Conservation (phyloP, 2,329 filamentous ascomycete species). For the Cercospora nicotianae region DNA sequence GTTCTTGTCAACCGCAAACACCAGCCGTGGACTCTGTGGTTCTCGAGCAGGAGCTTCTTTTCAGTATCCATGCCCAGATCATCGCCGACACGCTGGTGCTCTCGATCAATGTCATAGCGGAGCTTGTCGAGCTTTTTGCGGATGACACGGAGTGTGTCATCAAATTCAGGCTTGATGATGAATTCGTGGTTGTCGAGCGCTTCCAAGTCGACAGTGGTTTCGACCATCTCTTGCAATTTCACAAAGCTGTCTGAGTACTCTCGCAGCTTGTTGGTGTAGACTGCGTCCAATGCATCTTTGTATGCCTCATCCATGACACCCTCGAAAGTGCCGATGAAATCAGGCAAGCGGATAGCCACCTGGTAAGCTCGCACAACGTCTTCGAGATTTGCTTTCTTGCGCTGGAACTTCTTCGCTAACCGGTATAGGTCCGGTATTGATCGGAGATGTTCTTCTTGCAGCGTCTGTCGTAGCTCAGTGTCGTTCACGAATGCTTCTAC, state of each 20-base stretch:
- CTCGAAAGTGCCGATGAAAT: conserved; percentile 84
- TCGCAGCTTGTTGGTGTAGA: conserved; percentile 79
- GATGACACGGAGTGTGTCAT: conserved; percentile 83
- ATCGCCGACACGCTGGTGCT: conserved; percentile 72
- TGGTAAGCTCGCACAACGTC: conserved; percentile 96
- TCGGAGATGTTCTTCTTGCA: conserved; percentile 93
- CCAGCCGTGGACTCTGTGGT: conserved; percentile 93
- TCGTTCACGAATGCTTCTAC: conserved; percentile 94
- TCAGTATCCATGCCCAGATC: conserved; percentile 91
- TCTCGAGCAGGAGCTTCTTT: conserved; percentile 97
- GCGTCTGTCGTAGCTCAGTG: conserved; percentile 87
- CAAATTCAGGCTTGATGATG: conserved; percentile 98
- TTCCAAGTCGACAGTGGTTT: conserved; percentile 94
- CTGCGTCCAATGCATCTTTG: conserved; percentile 77
- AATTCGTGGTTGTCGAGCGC: conserved; percentile 96
- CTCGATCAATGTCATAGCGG: conserved; percentile 75
- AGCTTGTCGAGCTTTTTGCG: conserved; percentile 86
- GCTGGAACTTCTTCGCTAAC: conserved; percentile 90
- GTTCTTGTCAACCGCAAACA: conserved; percentile 90
- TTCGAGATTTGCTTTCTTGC: conserved; percentile 85
- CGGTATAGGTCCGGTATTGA: conserved; percentile 93
- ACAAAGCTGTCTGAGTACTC: conserved; percentile 74
- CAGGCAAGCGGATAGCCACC: conserved; percentile 85
- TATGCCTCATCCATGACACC: conserved; percentile 95
- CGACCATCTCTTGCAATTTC: conserved; percentile 95